Conservation (phyloP, 306 rosid species). For the Pachyrhizus erosus region DNA sequence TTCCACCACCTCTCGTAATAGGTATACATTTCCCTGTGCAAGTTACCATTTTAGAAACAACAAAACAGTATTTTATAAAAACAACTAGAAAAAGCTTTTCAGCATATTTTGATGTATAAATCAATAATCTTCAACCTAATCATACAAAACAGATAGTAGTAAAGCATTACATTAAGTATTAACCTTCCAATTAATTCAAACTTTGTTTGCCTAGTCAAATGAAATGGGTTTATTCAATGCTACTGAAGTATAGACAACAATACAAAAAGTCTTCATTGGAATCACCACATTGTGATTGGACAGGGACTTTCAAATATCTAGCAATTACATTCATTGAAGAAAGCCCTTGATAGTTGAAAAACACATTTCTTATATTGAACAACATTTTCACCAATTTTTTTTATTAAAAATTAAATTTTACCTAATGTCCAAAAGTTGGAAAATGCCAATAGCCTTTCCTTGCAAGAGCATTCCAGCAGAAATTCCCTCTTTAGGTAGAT, state of each 20-base stretch:
- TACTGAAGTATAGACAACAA: slow-evolving; percentile 7
- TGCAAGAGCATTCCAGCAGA: neutral
- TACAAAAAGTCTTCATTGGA: slow-evolving; percentile 28
- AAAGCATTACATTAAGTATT: slow-evolving; percentile 1
- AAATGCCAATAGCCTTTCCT: neutral
- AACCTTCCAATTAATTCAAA: slow-evolving; percentile 27
- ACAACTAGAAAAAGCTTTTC: slow-evolving; percentile 15
- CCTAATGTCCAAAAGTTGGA: slow-evolving; percentile 3
- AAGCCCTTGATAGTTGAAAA: neutral
- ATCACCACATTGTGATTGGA: neutral
- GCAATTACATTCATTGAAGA: slow-evolving; percentile 10
- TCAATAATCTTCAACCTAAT: slow-evolving; percentile 6
- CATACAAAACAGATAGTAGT: slow-evolving; percentile 7
- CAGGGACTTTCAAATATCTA: slow-evolving; percentile 21
- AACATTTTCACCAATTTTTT: slow-evolving; percentile 7
- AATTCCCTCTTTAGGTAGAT: neutral
- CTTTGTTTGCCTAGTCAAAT: neutral
- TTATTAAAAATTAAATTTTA: slow-evolving; percentile 27
- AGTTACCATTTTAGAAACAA: slow-evolving; percentile 32
- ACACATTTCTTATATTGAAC: slow-evolving; percentile 18
- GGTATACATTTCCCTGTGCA: slow-evolving; percentile 94
- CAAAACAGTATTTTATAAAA: slow-evolving; percentile 11
- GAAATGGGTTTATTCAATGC: neutral
- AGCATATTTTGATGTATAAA: slow-evolving; percentile 9
- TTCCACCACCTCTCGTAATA: slow-evolving; percentile 87